Percentiles rank a stretch among this genome's conserved stretches.
These are phyloP conservation scores for Geotrichum fermentans DNA, from an alignment of 1,139 yeast species.

Conservation along the genomic window DNA sequence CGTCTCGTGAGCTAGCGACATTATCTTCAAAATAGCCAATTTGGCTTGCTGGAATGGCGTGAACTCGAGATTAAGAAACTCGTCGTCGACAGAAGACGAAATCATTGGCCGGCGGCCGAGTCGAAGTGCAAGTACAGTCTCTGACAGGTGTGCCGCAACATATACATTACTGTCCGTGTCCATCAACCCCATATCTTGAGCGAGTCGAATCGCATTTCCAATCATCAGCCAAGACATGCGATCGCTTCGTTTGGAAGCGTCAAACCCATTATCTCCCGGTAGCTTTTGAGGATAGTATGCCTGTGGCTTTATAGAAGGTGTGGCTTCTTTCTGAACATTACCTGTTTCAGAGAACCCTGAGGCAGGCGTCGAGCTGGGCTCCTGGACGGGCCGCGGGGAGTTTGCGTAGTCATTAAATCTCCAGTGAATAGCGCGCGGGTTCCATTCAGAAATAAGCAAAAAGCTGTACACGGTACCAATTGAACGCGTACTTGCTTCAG, in stretches of 20 bases:
- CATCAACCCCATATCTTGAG: slow-evolving; percentile 81
- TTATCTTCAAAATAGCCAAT: slow-evolving; percentile 70
- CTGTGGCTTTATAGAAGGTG: slow-evolving; percentile 12
- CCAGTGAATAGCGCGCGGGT: slow-evolving; percentile 90
- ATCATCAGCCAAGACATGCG: slow-evolving; percentile 93
- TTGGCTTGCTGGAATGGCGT: slow-evolving; percentile 69
- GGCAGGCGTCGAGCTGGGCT: neutral
- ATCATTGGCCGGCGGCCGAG: slow-evolving; percentile 39
- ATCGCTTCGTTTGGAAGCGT: slow-evolving; percentile 81
- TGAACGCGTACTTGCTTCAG: slow-evolving; percentile 83
- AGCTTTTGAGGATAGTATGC: slow-evolving; percentile 17
- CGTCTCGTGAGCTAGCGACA: slow-evolving; percentile 79
- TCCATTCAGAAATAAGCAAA: slow-evolving; percentile 88
- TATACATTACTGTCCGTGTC: slow-evolving; percentile 69
- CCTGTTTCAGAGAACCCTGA: neutral
- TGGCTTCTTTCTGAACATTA: neutral
- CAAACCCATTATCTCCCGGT: slow-evolving; percentile 60
- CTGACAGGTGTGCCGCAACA: slow-evolving; percentile 80
- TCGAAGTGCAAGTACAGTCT: slow-evolving; percentile 46
- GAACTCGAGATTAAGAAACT: slow-evolving; percentile 43
- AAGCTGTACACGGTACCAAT: slow-evolving; percentile 84
- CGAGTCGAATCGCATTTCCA: slow-evolving; percentile 79
- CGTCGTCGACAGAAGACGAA: slow-evolving; percentile 33
- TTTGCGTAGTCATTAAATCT: slow-evolving; percentile 85
- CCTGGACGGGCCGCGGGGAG: slow-evolving; percentile 34